Percentiles rank a stretch among this genome's conserved stretches.
Conservation (phyloP, 345 rosid species). For the Cardamine chenopodiifolia region DNA sequence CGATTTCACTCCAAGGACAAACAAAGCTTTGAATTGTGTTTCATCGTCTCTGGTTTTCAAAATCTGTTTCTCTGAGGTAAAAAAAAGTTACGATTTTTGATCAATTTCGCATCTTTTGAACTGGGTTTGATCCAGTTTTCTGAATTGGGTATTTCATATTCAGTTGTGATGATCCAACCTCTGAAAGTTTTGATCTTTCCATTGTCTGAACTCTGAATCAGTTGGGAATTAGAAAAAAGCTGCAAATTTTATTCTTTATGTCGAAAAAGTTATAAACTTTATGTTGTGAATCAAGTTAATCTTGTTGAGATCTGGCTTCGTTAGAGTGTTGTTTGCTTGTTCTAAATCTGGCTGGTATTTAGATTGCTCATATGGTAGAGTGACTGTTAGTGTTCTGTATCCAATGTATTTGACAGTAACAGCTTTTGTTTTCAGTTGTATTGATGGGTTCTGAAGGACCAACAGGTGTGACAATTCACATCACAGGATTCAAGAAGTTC, state of each 20-base stretch:
- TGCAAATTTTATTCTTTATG: no score
- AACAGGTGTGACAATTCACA: conserved; percentile 67
- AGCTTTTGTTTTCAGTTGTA: conserved; percentile 27
- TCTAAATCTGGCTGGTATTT: conserved; percentile 26
- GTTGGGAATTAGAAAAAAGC: neutral
- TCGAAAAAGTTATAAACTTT: no score
- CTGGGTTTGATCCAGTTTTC: conserved; percentile 21
- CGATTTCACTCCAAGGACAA: conserved; percentile 25
- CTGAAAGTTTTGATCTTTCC: neutral
- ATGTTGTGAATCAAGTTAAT: neutral
- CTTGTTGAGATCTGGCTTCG: conserved; percentile 8
- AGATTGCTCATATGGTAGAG: conserved; percentile 22
- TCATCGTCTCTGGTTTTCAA: conserved; percentile 1
- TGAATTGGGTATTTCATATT: neutral
- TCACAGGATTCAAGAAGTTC: conserved; percentile 96
- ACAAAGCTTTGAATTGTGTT: conserved; percentile 1
- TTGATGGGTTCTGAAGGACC: conserved; percentile 98
- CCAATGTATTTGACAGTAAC: neutral
- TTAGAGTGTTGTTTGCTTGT: conserved; percentile 19
- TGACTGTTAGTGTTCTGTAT: conserved; percentile 24
- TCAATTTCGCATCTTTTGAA: conserved; percentile 10
- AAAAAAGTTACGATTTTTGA: neutral
- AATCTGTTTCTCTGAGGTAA: conserved; percentile 38
- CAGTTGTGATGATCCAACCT: neutral
- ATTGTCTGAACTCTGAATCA: neutral